Percentiles rank a stretch among this genome's conserved stretches.
Conservation (phyloP, 129 eudicot species). For the Rutidosis leptorrhynchoides region DNA sequence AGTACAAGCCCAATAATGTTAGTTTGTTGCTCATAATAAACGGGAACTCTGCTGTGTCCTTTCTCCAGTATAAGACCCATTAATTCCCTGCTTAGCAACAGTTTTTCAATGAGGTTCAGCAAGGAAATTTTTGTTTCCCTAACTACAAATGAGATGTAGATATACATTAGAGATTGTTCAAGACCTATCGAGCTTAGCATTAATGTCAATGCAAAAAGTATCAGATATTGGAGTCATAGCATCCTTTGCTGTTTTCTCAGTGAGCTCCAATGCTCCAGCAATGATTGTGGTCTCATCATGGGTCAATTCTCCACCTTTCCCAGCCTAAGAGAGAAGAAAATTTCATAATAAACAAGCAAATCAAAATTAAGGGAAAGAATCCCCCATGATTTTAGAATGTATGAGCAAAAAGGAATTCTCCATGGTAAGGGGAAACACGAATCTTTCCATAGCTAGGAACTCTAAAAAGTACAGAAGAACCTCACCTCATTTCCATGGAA, state of each 20-base stretch:
- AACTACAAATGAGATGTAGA: not conserved
- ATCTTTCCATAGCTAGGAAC: no score
- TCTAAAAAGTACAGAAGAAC: not conserved
- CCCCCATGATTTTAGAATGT: no score
- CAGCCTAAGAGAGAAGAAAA: conserved; percentile 52
- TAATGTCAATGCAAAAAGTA: conserved; percentile 67
- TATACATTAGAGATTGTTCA: no score
- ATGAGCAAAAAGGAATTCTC: no score
- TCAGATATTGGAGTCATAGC: conserved; percentile 94
- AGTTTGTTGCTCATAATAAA: conserved; percentile 56
- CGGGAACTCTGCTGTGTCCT: conserved; percentile 68
- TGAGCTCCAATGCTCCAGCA: conserved; percentile 85
- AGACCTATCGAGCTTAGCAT: conserved; percentile 73
- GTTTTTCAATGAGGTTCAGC: no score
- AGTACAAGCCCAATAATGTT: conserved; percentile 63
- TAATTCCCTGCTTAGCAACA: conserved; percentile 32
- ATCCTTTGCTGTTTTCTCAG: conserved; percentile 77
- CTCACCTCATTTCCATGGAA: conserved; percentile 46
- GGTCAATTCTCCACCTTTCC: no score
- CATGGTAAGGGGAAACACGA: no score
- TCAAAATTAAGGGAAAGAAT: no score
- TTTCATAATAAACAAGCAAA: not conserved
- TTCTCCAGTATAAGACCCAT: conserved; percentile 54
- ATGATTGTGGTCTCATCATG: conserved; percentile 90
- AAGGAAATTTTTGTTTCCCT: no score